Conservation (phyloP, 129 eudicot genomes). For the Mikania micrantha region DNA sequence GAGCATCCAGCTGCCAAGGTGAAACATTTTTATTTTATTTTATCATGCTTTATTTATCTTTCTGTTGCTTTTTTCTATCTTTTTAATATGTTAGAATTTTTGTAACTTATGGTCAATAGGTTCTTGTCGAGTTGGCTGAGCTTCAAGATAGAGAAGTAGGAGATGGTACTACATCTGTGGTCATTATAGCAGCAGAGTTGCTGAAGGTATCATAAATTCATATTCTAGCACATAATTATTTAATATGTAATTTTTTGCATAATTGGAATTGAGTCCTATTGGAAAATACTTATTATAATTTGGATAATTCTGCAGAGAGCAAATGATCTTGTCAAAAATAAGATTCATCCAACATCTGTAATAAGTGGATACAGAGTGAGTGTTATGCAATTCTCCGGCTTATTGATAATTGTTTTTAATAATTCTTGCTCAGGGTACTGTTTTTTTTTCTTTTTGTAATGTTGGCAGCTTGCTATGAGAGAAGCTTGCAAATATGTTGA, state of each 20-base stretch:
- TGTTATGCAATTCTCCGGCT: not conserved
- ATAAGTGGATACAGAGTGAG: slow-evolving; percentile 96
- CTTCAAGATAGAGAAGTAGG: slow-evolving; percentile 99
- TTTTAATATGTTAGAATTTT: not conserved
- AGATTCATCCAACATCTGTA: slow-evolving; percentile 90
- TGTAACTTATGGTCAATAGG: slow-evolving; percentile 32
- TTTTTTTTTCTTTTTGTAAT: slow-evolving; percentile 1
- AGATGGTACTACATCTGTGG: slow-evolving; percentile 98
- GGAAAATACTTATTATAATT: not conserved
- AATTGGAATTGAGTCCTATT: not conserved
- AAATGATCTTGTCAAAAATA: slow-evolving; percentile 86
- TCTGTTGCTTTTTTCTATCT: not conserved
- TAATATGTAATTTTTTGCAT: not conserved
- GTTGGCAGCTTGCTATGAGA: slow-evolving; percentile 92
- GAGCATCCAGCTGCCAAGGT: slow-evolving; percentile 99
- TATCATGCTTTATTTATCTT: not conserved
- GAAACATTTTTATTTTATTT: not conserved
- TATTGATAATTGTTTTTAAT: not conserved
- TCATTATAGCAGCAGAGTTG: slow-evolving; percentile 94
- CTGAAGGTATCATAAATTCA: slow-evolving; percentile 56
- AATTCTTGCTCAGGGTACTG: not conserved
- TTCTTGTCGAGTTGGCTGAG: slow-evolving; percentile 94
- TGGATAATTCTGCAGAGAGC: slow-evolving; percentile 77
- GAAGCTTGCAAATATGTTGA: slow-evolving; percentile 95
- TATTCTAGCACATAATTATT: not conserved